Evolutionary conservation across 345 rosid species (phyloP), one percentile per base, ranked within the genome.

Genomic region (Acer yangbiense): DNA sequence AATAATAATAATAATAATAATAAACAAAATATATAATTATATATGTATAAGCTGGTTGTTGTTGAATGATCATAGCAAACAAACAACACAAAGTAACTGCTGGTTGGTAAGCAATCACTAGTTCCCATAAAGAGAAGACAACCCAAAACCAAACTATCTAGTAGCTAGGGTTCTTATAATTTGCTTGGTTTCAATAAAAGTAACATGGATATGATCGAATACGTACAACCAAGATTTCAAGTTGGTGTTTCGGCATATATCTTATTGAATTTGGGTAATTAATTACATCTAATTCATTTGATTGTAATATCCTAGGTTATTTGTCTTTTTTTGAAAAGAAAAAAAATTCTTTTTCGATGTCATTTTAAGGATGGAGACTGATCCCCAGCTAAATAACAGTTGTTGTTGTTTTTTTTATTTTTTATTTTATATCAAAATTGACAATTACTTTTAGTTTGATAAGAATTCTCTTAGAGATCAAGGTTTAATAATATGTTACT

Each of bases 21-120:
- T 7, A 43, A 43, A 35, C 5, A 4, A 35, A 6, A 32, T 32
- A 32, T 2, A 3, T 32, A 32, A 32, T 4, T 32, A 4, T 32
- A 32, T 32, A 32, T 4, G 35, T 32, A 43, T 6, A 43, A 43
- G 10, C 9, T 43, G 46, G 46, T 8, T 43, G 46, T 43, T 43
- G 46, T 43, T 43, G 55, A 50, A 20, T 72, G 32, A 65, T 75
- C 25, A 65, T 63, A 57, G 41, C n/a, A 32, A 50, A 69, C 65
- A 76, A 43, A 43, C 29, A 20, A 20, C 35, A 46, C 41, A 44
- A 78, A 61, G 10, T 43, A 62, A 80, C 52, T 83, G 86, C 76
- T 81, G 67, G 86, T 54, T 72, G 85, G 82, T 77, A 54, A 65
- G 55, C 62, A 76, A 65, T 68, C 82, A 72, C 46, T 60, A 66